These are phyloP conservation scores for Lolium multiflorum DNA, from an alignment of 176 grass and related monocot genomes.

Conservation along the genomic window DNA sequence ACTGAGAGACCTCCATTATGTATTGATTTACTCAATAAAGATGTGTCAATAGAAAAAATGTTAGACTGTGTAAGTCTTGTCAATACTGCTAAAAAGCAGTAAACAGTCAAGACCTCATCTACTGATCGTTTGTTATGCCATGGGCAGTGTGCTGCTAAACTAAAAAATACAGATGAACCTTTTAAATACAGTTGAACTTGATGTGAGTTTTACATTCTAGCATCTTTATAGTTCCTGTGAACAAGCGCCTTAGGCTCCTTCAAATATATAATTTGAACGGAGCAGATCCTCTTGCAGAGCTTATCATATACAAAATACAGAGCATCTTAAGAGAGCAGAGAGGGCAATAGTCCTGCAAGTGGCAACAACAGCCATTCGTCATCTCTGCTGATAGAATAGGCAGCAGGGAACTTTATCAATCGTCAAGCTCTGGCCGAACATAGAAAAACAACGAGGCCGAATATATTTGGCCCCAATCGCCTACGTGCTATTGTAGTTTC, in stretches of 20 bases:
- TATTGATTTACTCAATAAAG: constrained; percentile 39
- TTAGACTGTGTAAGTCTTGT: background rate
- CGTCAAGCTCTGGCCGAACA: background rate
- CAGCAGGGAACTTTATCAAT: background rate
- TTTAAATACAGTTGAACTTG: background rate
- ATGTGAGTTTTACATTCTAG: background rate
- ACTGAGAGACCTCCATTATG: constrained; percentile 28
- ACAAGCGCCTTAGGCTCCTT: too few relatives aligned
- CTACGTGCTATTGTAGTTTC: background rate
- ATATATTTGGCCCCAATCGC: background rate
- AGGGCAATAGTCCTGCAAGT: background rate
- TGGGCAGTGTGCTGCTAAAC: background rate
- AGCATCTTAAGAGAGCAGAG: constrained; percentile 24
- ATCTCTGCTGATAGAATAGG: background rate
- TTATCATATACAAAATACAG: background rate
- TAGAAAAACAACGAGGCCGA: background rate
- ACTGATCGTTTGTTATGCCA: background rate
- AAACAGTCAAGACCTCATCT: background rate
- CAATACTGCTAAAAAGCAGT: background rate
- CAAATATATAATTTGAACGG: too few relatives aligned
- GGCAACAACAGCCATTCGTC: constrained; percentile 16
- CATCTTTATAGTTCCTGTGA: background rate
- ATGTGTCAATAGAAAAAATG: constrained; percentile 36
- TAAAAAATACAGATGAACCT: background rate
- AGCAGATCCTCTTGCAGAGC: too few relatives aligned